Base-by-base conservation (phyloP, 2,329 filamentous ascomycete species). In the Beauveria sp. region DNA sequence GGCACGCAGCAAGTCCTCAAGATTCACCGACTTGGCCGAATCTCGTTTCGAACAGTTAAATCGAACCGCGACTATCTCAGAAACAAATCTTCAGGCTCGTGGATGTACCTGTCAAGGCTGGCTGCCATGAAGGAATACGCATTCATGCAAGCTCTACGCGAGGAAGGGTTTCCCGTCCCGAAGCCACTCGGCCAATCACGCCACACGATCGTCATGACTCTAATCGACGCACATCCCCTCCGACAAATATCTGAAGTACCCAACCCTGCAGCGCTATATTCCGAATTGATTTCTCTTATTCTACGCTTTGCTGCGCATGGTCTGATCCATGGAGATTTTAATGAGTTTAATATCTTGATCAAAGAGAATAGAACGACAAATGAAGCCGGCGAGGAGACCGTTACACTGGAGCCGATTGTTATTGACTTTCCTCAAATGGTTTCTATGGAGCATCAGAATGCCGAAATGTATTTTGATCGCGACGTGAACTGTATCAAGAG, bases 381-480 rank as follows among this genome's bases (percentile, higher is more conserved):
- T 6, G 74, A 79, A 7, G 71, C 79, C 67, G 71, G 72, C 2
- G 65, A 73, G 47, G 76, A 79, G 67, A 63, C 70, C 0, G 66
- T 89, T 59, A 70, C 67, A 18, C 78, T 96, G 28, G 86, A 85
- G 7, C 95, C 95, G 1, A 85, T 97, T 59, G 78, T 99, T 51
- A 99, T 99, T 69, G 96, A 99, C 77, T 99, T 99, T 71, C 95
- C 95, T 0, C 95, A 99, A 72, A 98, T 97, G 89, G 86, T 99
- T 2, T 98, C 93, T 1, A 91, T 96, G 72, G 91, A 96, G 67
- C 95, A 99, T 71, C 76, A 81, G 42, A 97, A 99, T 70, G 96
- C 95, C 20, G 89, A 96, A 71, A 96, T 93, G 84, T 98, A 99
- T 75, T 99, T 99, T 73, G 90, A 98, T 72, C 87, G 95, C 65